These are phyloP conservation scores for Cryphonectria japonica DNA, from an alignment of 2,329 filamentous ascomycete genomes.

Conservation along the genomic window DNA sequence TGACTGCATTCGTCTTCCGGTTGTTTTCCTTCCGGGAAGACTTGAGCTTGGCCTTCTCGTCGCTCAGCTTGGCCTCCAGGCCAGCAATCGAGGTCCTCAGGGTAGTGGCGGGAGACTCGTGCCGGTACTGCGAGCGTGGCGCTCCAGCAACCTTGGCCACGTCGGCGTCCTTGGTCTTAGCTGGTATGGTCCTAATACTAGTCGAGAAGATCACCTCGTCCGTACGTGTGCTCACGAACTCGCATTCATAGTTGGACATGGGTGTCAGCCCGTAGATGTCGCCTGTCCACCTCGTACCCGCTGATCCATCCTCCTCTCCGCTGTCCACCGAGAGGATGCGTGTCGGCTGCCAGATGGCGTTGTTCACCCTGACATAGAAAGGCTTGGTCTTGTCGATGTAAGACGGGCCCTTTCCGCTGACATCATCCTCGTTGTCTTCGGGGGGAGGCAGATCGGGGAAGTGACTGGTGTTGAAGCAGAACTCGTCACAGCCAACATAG, in stretches of 20 bases:
- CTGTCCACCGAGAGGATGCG: slow-evolving; percentile 62
- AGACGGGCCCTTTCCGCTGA: slow-evolving; percentile 43
- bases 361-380: slow-evolving; percentile 79
- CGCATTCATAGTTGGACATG: slow-evolving; percentile 76
- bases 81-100: slow-evolving; percentile 76
- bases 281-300: slow-evolving; percentile 67
- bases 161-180: slow-evolving; percentile 48
- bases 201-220: slow-evolving; percentile 71
- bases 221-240: slow-evolving; percentile 72
- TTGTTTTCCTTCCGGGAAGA: slow-evolving; percentile 76
- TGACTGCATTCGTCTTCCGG: slow-evolving; percentile 66
- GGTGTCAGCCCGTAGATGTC: slow-evolving; percentile 72
- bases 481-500: slow-evolving; percentile 76
- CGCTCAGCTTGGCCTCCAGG: slow-evolving; percentile 70
- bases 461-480: slow-evolving; percentile 74
- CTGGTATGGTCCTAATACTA: slow-evolving; percentile 68
- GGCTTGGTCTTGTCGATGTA: slow-evolving; percentile 72
- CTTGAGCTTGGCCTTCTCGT: slow-evolving; percentile 71
- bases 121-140: slow-evolving; percentile 65
- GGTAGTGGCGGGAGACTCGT: slow-evolving; percentile 77
- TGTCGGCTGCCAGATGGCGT: slow-evolving; percentile 78
- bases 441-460: slow-evolving; percentile 43
- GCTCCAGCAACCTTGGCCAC: slow-evolving; percentile 42
- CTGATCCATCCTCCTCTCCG: slow-evolving; percentile 40
- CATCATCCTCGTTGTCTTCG: slow-evolving; percentile 40